Percentiles rank a stretch among this genome's conserved stretches.
Evolutionary conservation across 768 basidiomycete species (phyloP).

Genomic region (Russula ochroleuca): DNA sequence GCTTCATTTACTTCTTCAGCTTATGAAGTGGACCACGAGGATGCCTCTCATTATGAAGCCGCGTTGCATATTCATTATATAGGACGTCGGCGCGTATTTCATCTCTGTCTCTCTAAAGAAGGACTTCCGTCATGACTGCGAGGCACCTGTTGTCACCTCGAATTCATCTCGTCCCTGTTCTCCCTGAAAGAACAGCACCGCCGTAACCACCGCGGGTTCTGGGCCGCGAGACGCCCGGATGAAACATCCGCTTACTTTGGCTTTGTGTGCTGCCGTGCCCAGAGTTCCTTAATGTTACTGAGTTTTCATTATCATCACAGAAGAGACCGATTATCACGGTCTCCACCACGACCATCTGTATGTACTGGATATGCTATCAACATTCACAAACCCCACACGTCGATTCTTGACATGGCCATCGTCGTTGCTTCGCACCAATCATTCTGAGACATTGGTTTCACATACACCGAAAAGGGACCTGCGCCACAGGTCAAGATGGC

Average conservation of each 20-base stretch:
- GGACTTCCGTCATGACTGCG: not conserved
- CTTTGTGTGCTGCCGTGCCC: not conserved
- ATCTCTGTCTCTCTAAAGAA: not conserved
- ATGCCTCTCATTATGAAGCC: slow-evolving; percentile 5
- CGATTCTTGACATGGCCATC: not conserved
- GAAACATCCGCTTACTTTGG: not conserved
- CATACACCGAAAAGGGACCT: not conserved
- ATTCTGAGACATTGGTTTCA: not conserved
- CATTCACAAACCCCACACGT: not conserved
- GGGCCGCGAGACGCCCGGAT: not conserved
- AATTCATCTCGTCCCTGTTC: not conserved
- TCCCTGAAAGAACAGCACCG: not conserved
- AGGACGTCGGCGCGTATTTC: not conserved
- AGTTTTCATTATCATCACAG: not conserved
- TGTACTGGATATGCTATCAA: not conserved
- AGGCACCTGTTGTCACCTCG: not conserved
- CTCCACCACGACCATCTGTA: not conserved
- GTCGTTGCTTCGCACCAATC: not conserved
- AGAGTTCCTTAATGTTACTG: slow-evolving; percentile 14
- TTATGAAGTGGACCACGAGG: slow-evolving; percentile 1
- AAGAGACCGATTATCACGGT: not conserved
- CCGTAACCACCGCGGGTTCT: not conserved
- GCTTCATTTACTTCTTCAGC: not conserved
- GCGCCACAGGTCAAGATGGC: not conserved
- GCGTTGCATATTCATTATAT: not conserved